phyloP scores from a whole-genome alignment of 1,284 basidiomycete species.

The Amylostereum chailletii region DNA sequence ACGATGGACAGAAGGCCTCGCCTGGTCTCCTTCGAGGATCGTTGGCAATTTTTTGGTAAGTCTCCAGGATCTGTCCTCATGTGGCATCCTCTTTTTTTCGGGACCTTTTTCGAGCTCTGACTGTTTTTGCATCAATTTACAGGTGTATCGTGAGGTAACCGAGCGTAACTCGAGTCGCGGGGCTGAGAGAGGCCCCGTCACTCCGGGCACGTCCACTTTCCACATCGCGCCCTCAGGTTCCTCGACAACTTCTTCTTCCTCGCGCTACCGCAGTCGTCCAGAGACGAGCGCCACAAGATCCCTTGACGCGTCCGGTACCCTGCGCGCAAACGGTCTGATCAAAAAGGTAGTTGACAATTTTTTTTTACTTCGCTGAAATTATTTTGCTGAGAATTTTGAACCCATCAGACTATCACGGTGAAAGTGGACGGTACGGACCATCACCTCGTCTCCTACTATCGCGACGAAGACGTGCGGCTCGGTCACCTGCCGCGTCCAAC shows the following conservation, averaged over 20 bases:
- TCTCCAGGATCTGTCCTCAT: slow-evolving; percentile 3
- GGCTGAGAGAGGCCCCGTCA: slow-evolving; percentile 15
- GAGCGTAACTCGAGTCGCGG: slow-evolving; percentile 46
- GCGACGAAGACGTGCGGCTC: slow-evolving; percentile 61
- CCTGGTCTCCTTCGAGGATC: slow-evolving; percentile 78
- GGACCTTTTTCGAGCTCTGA: not conserved
- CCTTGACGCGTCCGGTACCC: slow-evolving; percentile 46
- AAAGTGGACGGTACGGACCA: slow-evolving; percentile 68
- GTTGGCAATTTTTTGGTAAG: slow-evolving; percentile 73
- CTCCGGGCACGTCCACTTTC: slow-evolving; percentile 12
- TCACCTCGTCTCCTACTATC: slow-evolving; percentile 77
- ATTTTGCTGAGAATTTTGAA: slow-evolving; percentile 10
- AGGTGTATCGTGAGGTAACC: slow-evolving; percentile 71
- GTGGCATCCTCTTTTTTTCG: slow-evolving; percentile 4
- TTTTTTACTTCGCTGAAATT: slow-evolving; percentile 1
- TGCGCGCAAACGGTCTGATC: slow-evolving; percentile 61
- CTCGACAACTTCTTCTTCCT: slow-evolving; percentile 1
- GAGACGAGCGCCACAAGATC: slow-evolving; percentile 8
- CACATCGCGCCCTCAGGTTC: slow-evolving; percentile 6
- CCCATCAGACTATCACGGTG: slow-evolving; percentile 65
- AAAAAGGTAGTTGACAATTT: slow-evolving; percentile 47
- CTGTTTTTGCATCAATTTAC: slow-evolving; percentile 1
- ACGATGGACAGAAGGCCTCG: slow-evolving; percentile 76
- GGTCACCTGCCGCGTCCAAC: slow-evolving; percentile 57
- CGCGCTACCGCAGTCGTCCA: slow-evolving; percentile 9